Evolutionary conservation across 345 rosid genomes (phyloP).

Genomic region (Pugionium dolabratum): DNA sequence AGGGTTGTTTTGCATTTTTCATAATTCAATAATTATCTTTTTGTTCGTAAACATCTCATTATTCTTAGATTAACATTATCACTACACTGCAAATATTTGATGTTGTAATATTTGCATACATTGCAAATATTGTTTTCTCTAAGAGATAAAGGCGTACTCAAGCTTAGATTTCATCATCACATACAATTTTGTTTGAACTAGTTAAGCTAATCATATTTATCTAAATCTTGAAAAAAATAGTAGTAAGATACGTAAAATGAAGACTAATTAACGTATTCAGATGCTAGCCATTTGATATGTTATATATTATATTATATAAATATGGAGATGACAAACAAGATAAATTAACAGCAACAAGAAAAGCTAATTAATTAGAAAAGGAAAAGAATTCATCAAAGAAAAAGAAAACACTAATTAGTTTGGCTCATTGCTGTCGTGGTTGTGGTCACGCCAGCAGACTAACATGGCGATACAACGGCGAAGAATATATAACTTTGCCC

Average conservation of each 20-base stretch:
- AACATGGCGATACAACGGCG: conserved; percentile 83
- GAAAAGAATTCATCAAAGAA: neutral
- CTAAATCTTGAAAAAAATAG: neutral
- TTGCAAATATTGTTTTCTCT: neutral
- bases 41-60: no score
- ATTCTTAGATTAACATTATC: no score
- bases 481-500: conserved; percentile 72
- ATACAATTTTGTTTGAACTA: neutral
- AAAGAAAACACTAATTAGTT: conserved; percentile 1
- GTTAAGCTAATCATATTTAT: neutral
- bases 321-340: neutral
- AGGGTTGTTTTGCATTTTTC: no score
- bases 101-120: neutral
- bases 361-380: no score
- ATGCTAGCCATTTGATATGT: neutral
- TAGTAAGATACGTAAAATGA: neutral
- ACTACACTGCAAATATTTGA: no score
- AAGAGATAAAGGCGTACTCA: neutral
- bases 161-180: conserved; percentile 2
- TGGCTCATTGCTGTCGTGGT: conserved; percentile 17
- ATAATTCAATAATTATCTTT: no score
- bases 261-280: neutral
- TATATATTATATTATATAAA: neutral
- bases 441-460: conserved; percentile 66
- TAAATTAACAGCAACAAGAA: neutral